Percentiles rank a stretch among this genome's conserved stretches.
Conservation (phyloP, 1,284 basidiomycete genomes). For the Xerocomus nothofagi region DNA sequence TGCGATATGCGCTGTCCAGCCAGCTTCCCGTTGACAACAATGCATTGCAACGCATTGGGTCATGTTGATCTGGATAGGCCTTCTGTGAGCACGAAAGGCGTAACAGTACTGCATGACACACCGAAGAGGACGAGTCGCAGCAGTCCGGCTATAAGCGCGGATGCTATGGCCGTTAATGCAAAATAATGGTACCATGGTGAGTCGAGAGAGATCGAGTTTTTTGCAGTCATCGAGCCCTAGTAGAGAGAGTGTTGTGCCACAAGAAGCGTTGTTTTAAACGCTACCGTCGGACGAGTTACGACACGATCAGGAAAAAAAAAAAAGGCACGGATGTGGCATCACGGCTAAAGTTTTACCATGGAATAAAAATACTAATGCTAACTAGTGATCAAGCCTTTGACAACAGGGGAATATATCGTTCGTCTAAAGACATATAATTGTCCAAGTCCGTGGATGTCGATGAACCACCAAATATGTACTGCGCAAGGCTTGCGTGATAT, state of each 20-base stretch:
- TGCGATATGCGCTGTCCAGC: slow-evolving; percentile 64
- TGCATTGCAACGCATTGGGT: slow-evolving; percentile 71
- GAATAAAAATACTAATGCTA: too few species aligned
- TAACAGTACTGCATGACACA: slow-evolving; percentile 31
- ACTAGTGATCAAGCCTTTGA: not conserved
- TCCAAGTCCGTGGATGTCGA: slow-evolving; percentile 13
- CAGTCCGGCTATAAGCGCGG: slow-evolving; percentile 45
- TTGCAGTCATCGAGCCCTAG: slow-evolving; percentile 22
- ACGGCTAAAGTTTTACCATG: too few species aligned
- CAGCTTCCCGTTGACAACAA: slow-evolving; percentile 75
- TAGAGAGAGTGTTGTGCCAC: not conserved
- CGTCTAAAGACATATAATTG: not conserved
- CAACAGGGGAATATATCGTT: not conserved
- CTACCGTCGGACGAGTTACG: not conserved
- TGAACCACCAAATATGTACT: not conserved
- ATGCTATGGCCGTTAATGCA: slow-evolving; percentile 40
- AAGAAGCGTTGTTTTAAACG: not conserved
- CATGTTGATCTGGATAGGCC: slow-evolving; percentile 56
- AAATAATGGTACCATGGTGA: slow-evolving; percentile 56
- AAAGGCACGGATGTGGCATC: not conserved
- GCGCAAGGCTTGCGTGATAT: not conserved
- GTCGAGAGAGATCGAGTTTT: slow-evolving; percentile 40
- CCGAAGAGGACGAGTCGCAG: slow-evolving; percentile 50
- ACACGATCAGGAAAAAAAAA: not conserved
- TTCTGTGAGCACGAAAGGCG: slow-evolving; percentile 1